Conservation (phyloP, 192 early-diverging fungal species). For the Cetraspora pellucida region DNA sequence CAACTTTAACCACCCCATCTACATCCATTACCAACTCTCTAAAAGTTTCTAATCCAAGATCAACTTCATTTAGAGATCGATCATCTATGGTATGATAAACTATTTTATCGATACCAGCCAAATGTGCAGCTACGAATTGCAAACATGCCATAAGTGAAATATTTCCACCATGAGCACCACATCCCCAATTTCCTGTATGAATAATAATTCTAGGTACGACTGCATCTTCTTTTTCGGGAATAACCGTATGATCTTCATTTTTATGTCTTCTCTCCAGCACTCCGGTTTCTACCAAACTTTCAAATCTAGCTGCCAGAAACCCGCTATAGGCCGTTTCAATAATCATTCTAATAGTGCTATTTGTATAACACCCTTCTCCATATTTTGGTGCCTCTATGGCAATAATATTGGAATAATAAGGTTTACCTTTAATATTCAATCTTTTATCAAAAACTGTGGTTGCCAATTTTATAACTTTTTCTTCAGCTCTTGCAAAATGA, state of each 20-base stretch:
- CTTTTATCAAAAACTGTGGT: slow-evolving; percentile 27
- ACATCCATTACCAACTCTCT: background rate
- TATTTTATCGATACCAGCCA: slow-evolving; percentile 30
- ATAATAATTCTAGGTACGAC: slow-evolving; percentile 19
- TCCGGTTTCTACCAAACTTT: slow-evolving; percentile 25
- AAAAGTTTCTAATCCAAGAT: slow-evolving; percentile 2
- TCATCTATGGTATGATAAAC: slow-evolving; percentile 29
- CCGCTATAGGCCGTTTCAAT: slow-evolving; percentile 26
- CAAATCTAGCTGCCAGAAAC: slow-evolving; percentile 30
- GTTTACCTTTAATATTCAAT: background rate
- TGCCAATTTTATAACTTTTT: background rate
- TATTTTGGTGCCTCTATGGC: slow-evolving; percentile 35
- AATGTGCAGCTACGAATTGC: slow-evolving; percentile 24
- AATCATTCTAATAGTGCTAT: slow-evolving; percentile 4
- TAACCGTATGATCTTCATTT: background rate
- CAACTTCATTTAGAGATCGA: background rate
- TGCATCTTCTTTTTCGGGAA: background rate
- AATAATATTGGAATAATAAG: slow-evolving; percentile 30
- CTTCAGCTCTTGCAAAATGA: background rate
- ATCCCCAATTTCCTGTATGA: slow-evolving; percentile 38
- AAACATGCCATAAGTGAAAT: slow-evolving; percentile 28
- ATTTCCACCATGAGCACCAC: slow-evolving; percentile 35
- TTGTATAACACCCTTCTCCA: slow-evolving; percentile 10
- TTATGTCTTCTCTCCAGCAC: slow-evolving; percentile 1
- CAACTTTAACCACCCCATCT: background rate